phyloP scores from a whole-genome alignment of 2,329 filamentous ascomycete species.

The Verticillium nubilum region DNA sequence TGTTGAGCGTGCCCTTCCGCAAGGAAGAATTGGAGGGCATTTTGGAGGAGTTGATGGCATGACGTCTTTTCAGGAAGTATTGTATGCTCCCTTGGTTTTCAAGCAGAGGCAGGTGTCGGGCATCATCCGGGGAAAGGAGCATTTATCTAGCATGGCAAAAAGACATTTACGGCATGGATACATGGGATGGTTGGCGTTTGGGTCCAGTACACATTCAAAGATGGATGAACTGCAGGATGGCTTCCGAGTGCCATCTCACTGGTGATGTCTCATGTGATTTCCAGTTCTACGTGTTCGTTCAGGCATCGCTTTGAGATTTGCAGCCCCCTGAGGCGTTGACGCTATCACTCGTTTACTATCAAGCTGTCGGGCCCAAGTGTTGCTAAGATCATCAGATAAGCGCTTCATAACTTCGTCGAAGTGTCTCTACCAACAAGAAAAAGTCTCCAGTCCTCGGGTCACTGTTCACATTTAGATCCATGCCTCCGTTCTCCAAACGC shows the following conservation, averaged over 20 bases:
- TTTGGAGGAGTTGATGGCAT: conserved; percentile 64
- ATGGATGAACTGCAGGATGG: not conserved
- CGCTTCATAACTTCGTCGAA: conserved; percentile 1
- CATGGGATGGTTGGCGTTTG: not conserved
- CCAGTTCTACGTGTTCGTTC: too few relatives aligned
- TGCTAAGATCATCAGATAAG: not conserved
- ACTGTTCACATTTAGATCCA: not conserved
- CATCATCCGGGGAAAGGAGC: not conserved
- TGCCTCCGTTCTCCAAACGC: not conserved
- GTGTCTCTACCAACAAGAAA: not conserved
- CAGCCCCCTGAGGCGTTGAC: too few relatives aligned
- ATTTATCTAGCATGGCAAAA: not conserved
- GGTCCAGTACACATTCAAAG: not conserved
- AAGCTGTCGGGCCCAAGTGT: too few relatives aligned
- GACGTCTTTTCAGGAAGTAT: conserved; percentile 4
- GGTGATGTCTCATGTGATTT: too few relatives aligned
- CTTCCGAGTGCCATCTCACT: not conserved
- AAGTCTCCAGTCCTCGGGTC: not conserved
- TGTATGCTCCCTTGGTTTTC: not conserved
- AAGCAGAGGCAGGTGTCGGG: not conserved
- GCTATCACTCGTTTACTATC: too few relatives aligned
- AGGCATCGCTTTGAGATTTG: not conserved
- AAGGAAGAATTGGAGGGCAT: conserved; percentile 86
- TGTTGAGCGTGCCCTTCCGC: conserved; percentile 78
- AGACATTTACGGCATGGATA: not conserved